phyloP scores from a whole-genome alignment of 2,329 filamentous ascomycete species.

The Penicillium palitans region DNA sequence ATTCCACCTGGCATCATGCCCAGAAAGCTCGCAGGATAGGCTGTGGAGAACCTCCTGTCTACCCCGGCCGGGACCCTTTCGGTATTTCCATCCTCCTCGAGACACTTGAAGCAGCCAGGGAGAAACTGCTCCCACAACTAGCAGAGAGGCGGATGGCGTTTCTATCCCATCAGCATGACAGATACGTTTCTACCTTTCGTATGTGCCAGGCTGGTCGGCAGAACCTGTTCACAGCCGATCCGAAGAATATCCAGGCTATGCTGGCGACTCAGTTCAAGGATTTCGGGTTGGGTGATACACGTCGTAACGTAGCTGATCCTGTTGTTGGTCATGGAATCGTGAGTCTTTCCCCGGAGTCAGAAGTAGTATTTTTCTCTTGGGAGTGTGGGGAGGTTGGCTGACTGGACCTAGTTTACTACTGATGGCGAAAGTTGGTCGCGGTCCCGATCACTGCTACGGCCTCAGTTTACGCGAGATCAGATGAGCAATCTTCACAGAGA shows the following conservation, averaged over 20 bases:
- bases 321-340: background rate
- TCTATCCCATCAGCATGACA: background rate
- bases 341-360: background rate
- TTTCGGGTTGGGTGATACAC: background rate
- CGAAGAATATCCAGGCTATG: background rate
- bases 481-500: conserved; percentile 58
- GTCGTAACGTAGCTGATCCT: background rate
- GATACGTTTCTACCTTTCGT: background rate
- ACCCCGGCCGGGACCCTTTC: background rate
- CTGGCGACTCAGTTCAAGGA: background rate
- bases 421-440: conserved; percentile 52
- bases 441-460: conserved; percentile 46
- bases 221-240: background rate
- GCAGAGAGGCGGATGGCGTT: background rate
- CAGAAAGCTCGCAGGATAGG: background rate
- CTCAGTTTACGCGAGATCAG: conserved; percentile 55
- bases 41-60: background rate
- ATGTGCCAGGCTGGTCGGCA: background rate
- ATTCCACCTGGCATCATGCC: background rate
- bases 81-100: background rate
- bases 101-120: background rate
- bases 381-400: background rate
- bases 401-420: conserved; percentile 41
- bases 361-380: background rate
- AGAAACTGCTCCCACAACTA: background rate